These are phyloP conservation scores for Acanthamoeba quina DNA, from an alignment of 208 protist species.

Conservation along the genomic window DNA sequence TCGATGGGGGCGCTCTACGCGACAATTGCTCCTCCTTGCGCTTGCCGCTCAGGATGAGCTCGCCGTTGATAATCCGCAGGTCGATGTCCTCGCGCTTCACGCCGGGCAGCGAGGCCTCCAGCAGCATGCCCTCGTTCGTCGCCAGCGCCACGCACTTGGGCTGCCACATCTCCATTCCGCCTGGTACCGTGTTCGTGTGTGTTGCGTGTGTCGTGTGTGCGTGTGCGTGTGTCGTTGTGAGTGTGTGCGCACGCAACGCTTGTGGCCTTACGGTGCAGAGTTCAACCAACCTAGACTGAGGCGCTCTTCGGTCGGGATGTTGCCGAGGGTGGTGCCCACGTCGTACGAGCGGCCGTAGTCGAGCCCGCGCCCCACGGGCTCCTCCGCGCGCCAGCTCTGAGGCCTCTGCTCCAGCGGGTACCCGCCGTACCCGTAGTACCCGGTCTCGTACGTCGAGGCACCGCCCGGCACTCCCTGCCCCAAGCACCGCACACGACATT, in stretches of 20 bases:
- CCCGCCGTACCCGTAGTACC: too few relatives aligned
- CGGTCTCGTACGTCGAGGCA: too few relatives aligned
- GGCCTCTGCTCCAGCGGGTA: neutral
- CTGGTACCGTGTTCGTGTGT: too few relatives aligned
- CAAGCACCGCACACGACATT: too few relatives aligned
- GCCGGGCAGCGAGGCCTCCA: neutral
- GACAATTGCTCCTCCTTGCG: neutral
- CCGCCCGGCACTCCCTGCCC: too few relatives aligned
- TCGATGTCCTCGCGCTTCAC: conserved; percentile 4
- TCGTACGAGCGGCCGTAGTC: neutral
- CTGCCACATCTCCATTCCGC: neutral
- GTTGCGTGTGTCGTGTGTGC: too few relatives aligned
- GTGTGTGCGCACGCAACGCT: too few relatives aligned
- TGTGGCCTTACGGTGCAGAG: too few relatives aligned
- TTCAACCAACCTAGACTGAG: too few relatives aligned
- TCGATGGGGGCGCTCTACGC: neutral
- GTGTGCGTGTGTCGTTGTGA: too few relatives aligned
- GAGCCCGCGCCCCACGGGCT: neutral
- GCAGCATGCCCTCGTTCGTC: neutral
- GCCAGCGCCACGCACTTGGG: neutral
- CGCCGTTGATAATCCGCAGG: neutral
- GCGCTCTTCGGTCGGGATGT: too few relatives aligned
- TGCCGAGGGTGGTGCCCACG: neutral
- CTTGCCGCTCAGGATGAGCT: neutral
- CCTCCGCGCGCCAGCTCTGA: neutral